A percentile compares a stretch with the other conserved stretches of the same genome.
Evolutionary conservation across 352 stramenopile species (phyloP).

Genomic region (Nothophytophthora sp.): DNA sequence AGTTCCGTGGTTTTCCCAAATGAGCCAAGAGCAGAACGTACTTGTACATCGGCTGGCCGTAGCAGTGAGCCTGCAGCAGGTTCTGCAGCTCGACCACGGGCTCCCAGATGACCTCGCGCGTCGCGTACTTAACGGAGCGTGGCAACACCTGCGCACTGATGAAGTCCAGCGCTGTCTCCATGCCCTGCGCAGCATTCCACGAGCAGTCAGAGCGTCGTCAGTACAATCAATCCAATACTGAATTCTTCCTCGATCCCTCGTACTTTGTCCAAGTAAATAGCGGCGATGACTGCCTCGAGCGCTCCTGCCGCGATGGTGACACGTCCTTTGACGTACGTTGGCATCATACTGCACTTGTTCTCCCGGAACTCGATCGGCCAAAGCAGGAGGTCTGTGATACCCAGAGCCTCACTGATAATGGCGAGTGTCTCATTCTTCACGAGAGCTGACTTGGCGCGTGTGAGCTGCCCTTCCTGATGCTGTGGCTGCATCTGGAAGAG

Average conservation of each 20-base stretch:
- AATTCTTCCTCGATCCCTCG: slow-evolving; percentile 7
- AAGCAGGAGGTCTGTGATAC: slow-evolving; percentile 63
- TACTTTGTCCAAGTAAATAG: slow-evolving; percentile 75
- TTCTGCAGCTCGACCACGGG: slow-evolving; percentile 68
- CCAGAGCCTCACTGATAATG: slow-evolving; percentile 59
- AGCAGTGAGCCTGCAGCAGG: slow-evolving; percentile 64
- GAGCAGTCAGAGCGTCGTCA: neutral
- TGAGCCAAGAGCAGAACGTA: slow-evolving; percentile 17
- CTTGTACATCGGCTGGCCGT: slow-evolving; percentile 70
- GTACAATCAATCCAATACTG: neutral
- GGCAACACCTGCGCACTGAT: slow-evolving; percentile 66
- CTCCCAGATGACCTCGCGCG: slow-evolving; percentile 51
- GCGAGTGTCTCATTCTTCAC: slow-evolving; percentile 81
- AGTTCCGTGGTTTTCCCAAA: neutral
- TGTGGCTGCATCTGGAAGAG: slow-evolving; percentile 74
- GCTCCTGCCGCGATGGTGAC: slow-evolving; percentile 75
- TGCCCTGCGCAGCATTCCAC: slow-evolving; percentile 33
- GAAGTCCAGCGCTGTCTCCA: slow-evolving; percentile 66
- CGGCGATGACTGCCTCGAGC: slow-evolving; percentile 77
- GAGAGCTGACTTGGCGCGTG: slow-evolving; percentile 59
- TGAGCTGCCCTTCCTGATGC: slow-evolving; percentile 79
- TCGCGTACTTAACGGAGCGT: slow-evolving; percentile 54
- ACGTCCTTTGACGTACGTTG: slow-evolving; percentile 47
- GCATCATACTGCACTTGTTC: slow-evolving; percentile 18
- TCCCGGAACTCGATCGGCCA: slow-evolving; percentile 50